Percentiles rank a stretch among this genome's conserved stretches.
phyloP scores from a whole-genome alignment of 148 eudicot genomes.

The Heliamphora exappendiculata region DNA sequence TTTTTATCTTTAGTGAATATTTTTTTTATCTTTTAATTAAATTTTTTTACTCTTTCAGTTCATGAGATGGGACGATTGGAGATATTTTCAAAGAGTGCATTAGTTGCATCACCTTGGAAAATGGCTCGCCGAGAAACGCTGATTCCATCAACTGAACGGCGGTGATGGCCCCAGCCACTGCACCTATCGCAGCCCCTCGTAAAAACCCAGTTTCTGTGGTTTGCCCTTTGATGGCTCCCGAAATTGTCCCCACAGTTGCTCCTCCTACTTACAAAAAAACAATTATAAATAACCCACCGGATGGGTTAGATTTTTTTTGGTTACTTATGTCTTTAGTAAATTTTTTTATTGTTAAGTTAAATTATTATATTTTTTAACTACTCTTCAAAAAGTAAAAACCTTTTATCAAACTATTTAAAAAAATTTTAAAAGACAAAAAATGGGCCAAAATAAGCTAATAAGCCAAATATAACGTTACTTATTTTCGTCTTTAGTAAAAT shows the following conservation, averaged over 20 bases:
- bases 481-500: too few species aligned
- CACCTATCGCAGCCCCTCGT: conserved; percentile 68
- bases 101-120: conserved; percentile 52
- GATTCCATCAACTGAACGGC: conserved; percentile 68
- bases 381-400: too few species aligned
- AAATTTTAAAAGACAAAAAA: not conserved
- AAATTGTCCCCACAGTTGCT: conserved; percentile 55
- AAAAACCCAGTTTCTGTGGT: conserved; percentile 77
- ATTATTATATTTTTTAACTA: too few species aligned
- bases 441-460: not conserved
- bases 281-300: not conserved
- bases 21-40: too few species aligned
- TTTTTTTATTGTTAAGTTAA: not conserved
- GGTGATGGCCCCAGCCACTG: conserved; percentile 69
- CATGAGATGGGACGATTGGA: too few species aligned
- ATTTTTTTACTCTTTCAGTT: too few species aligned
- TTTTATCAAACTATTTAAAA: too few species aligned
- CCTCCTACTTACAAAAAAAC: conserved; percentile 44
- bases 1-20: too few species aligned
- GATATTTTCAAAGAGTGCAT: too few species aligned
- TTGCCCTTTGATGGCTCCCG: conserved; percentile 87
- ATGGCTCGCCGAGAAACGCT: conserved; percentile 50
- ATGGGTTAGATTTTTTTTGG: too few species aligned
- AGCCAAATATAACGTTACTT: too few species aligned
- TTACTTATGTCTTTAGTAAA: too few species aligned